Base-by-base conservation (phyloP, 179 eudicot genomes). In the Silene coronaria region DNA sequence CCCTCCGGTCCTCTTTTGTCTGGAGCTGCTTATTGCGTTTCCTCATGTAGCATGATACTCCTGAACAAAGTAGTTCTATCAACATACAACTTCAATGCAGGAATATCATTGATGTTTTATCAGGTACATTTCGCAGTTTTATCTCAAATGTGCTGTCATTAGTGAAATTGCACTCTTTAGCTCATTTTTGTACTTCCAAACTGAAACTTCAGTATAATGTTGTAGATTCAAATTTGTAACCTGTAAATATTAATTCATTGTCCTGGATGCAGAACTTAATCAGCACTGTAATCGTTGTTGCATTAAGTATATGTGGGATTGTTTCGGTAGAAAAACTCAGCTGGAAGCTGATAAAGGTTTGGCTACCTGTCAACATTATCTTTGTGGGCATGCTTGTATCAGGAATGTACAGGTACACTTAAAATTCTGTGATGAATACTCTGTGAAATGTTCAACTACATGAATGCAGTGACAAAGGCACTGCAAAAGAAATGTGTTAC, bases 371-470 rank as follows among this genome's bases (percentile, higher is more conserved):
- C 68, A 91, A 91, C 76, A 16, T 89, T 34, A 88, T 91, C 77
- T 91, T 91, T 74, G 85, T 91, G 74, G 94, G 91, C 77, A 91
- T 91, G 94, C 94, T 91, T 79, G 89, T 89, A 68, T 88, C 97
- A 62, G 89, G 97, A 78, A 91, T 91, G 97, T 91, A 84, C 77
- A 91, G 96, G 96, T 91, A 83, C 69, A 71, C n/a, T 13, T 4
- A 0, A 28, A 69, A 73, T 19, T 55, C 46, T 24, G 21, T 69
- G 16, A 7, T 71, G n/a, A 14, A 21, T 21, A 66, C 9, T 28
- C 22, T 30, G 28, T 28, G n/a, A 45, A 17, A 12, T 21, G 14
- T 30, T 14, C 14, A 28, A 12, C 12, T 55, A 30, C 32, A 19
- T 76, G 61, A 65, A 30, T 48, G 23, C 46, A 63, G 17, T 48